Evolutionary conservation across 164 flowering plant genomes (phyloP), one percentile per base, ranked within the genome.

Genomic region (Akebia trifoliata): DNA sequence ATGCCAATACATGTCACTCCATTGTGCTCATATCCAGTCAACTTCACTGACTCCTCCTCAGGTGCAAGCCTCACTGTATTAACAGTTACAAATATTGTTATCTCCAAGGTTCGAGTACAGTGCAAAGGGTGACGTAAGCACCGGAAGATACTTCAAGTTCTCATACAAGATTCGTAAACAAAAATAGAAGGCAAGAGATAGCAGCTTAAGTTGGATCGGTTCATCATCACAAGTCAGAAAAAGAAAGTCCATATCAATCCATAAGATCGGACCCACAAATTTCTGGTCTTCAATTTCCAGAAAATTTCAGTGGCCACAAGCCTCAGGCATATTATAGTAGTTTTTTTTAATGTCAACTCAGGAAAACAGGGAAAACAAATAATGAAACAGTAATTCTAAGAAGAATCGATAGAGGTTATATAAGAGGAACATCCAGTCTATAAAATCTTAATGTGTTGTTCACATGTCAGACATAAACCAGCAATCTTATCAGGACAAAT

Each of bases 51-150:
- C 52, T 68, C 69, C 62, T 83, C 96, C 76, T 90, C 99, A n/a
- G 95, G 96, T 66, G 97, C 96, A 71, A 94, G 95, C 79, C 99
- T 90, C 80, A 94, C 96, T 90, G 76, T 54, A 72, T 18, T 44
- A 69, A 63, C 34, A 63, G 47, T 20, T 14, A 22, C 32, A 60
- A 65, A 43, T 14, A 10, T 43, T 46, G 20, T 28, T 45, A 47
- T 15, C 21, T 36, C 43, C 2, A 2, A 26, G 38, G 39, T 21
- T 20, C 24, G 20, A 39, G 17, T 2, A 21, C 0, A 58, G 6
- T 56, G 29, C 40, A 30, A 43, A 9, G n/a, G 20, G 24, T 28
- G n/a, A n/a, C n/a, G 31, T 10, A 44, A 8, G 6, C 0, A 43
- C 3, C 4, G 47, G 25, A 42, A 56, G 49, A 29, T 20, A 42